A percentile compares a stretch with the other conserved stretches of the same genome.
Conservation (phyloP, 2,329 filamentous ascomycete species). For the Lachnellula arida region DNA sequence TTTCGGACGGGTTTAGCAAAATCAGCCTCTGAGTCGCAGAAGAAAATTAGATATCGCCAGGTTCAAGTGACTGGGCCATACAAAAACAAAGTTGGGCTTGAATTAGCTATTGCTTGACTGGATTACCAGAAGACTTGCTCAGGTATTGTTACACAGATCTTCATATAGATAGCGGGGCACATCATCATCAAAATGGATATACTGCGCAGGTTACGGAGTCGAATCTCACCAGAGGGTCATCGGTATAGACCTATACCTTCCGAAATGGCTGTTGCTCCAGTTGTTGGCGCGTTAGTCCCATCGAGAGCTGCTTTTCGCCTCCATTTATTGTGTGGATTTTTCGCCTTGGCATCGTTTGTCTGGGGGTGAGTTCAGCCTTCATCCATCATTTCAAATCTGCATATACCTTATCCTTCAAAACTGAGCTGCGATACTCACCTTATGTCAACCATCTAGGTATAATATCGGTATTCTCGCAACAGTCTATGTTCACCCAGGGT, state of each 20-base stretch:
- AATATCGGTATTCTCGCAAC: slow-evolving; percentile 54
- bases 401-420: background rate
- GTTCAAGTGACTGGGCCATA: too few species aligned
- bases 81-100: too few species aligned
- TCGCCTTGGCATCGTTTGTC: slow-evolving; percentile 51
- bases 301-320: slow-evolving; percentile 33
- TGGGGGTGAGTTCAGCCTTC: slow-evolving; percentile 45
- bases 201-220: background rate
- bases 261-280: background rate
- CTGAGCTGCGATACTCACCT: background rate
- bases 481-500: slow-evolving; percentile 52
- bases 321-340: slow-evolving; percentile 46
- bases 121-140: background rate
- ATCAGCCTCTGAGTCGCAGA: background rate
- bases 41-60: too few species aligned
- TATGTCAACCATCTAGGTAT: slow-evolving; percentile 36
- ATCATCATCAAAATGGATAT: background rate
- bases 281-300: background rate
- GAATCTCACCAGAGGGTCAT: background rate
- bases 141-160: background rate
- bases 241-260: background rate
- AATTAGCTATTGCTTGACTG: too few species aligned
- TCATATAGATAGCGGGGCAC: background rate
- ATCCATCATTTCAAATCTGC: background rate
- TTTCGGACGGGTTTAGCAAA: background rate